phyloP scores from a whole-genome alignment of 495 filamentous ascomycete species.

The Corynascus novoguineensis region DNA sequence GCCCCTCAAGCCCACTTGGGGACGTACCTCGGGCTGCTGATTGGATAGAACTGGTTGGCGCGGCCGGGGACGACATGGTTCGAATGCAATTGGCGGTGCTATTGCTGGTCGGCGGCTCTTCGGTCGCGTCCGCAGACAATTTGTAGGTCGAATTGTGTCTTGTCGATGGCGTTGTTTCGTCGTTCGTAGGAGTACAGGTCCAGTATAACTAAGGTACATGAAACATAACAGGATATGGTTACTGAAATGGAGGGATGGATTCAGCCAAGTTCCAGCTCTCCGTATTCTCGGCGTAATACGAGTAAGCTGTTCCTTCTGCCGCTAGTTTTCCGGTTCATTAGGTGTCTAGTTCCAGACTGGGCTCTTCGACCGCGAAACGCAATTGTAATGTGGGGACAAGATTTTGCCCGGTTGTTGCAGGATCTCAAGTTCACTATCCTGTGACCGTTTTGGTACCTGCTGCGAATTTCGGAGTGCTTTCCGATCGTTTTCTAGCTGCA shows the following conservation, averaged over 20 bases:
- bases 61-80: slow-evolving; percentile 28
- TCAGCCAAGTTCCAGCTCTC: not conserved
- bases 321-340: not conserved
- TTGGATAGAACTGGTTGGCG: slow-evolving; percentile 22
- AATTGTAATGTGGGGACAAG: too few relatives aligned
- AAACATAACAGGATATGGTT: not conserved
- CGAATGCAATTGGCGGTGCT: slow-evolving; percentile 16
- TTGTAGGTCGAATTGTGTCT: not conserved
- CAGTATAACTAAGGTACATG: not conserved
- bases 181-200: not conserved
- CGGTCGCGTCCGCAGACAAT: slow-evolving; percentile 12
- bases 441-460: too few relatives aligned
- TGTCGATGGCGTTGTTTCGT: not conserved
- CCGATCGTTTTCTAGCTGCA: too few relatives aligned
- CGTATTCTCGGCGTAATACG: slow-evolving; percentile 2
- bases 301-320: not conserved
- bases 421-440: too few relatives aligned
- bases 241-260: not conserved
- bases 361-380: too few relatives aligned
- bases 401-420: too few relatives aligned
- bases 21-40: slow-evolving; percentile 25
- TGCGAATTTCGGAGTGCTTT: too few relatives aligned
- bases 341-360: too few relatives aligned
- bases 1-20: slow-evolving; percentile 15
- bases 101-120: slow-evolving; percentile 1